phyloP scores from a whole-genome alignment of 371 early-diverging fungal species.

The Apophysomyces ossiformis region DNA sequence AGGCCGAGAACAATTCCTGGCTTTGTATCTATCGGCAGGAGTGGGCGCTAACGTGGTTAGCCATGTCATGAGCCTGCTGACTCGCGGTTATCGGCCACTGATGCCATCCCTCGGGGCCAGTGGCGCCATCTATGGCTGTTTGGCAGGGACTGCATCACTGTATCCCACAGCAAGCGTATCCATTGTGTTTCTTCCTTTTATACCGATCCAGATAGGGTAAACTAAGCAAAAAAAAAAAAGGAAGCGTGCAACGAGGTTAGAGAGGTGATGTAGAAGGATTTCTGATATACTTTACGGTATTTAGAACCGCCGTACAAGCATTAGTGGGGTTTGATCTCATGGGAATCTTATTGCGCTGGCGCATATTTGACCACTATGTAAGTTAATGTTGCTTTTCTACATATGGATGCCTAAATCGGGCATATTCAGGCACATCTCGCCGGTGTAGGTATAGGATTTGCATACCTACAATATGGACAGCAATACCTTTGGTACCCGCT shows the following conservation, averaged over 20 bases:
- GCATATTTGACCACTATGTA: slow-evolving; percentile 72
- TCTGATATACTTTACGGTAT: not conserved
- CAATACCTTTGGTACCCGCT: slow-evolving; percentile 55
- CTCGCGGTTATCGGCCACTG: slow-evolving; percentile 50
- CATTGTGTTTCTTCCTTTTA: slow-evolving; percentile 75
- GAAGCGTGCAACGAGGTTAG: not conserved
- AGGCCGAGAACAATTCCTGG: slow-evolving; percentile 75
- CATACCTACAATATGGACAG: slow-evolving; percentile 56
- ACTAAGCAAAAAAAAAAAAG: not conserved
- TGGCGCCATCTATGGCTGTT: slow-evolving; percentile 75
- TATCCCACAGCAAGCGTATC: slow-evolving; percentile 67
- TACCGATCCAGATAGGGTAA: slow-evolving; percentile 68
- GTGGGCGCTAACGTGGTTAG: slow-evolving; percentile 66
- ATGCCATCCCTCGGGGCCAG: slow-evolving; percentile 79
- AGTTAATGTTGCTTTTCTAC: slow-evolving; percentile 27
- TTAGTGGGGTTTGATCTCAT: slow-evolving; percentile 67
- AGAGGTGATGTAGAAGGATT: not conserved
- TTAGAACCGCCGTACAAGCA: slow-evolving; percentile 54
- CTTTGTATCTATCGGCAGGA: slow-evolving; percentile 74
- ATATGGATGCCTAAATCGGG: not conserved
- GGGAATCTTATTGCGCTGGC: slow-evolving; percentile 65
- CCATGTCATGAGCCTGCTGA: slow-evolving; percentile 57
- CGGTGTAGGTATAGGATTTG: slow-evolving; percentile 62
- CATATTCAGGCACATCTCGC: slow-evolving; percentile 63
- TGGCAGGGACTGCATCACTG: slow-evolving; percentile 60